Evolutionary conservation across 768 basidiomycete genomes (phyloP), one percentile per base, ranked within the genome.

Genomic region (Pulveroboletus sp.): DNA sequence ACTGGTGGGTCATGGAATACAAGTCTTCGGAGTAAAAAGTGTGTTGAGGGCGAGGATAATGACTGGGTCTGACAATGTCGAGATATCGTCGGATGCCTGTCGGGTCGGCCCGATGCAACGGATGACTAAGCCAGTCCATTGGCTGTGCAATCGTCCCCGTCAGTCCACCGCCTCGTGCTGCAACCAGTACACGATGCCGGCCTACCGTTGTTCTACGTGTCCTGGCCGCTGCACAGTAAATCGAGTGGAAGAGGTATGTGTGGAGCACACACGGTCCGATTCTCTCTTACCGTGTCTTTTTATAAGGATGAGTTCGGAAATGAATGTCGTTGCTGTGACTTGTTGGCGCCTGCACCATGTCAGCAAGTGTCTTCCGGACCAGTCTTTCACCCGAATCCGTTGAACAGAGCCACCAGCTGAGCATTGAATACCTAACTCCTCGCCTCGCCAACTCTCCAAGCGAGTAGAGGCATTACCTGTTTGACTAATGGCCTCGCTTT

Each of bases 1-100:
- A 73, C 54, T 79, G 80, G 65, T 79, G 74, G 47, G 77, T 66
- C 69, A 78, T 76, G 41, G 72, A 52, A 43, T 72, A 64, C 52
- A 70, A 60, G 45, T 79, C 76, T 67, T 83, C 77, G 53, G 73
- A 69, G 65, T 60, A 58, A 9, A 57, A 59, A 8, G 43, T 54
- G 39, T 57, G 56, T 14, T 64, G 62, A 11, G 58, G 60, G 51
- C 54, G 57, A 21, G 57, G 47, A 55, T 52, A 58, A 52, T 58
- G 57, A 54, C 54, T 57, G 47, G 56, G 54, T 45, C 44, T 45
- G 33, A 35, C 44, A 37, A 41, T 50, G 37, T 64, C 62, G 43
- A 69, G 67, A 67, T 70, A 70, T 58, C 64, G 69, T 56, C 60
- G 67, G 62, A 58, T 52, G 43, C 46, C 46, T 40, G 60, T 68